Conservation (phyloP, 805 yeast genomes). For the Zygosaccharomyces lentus region DNA sequence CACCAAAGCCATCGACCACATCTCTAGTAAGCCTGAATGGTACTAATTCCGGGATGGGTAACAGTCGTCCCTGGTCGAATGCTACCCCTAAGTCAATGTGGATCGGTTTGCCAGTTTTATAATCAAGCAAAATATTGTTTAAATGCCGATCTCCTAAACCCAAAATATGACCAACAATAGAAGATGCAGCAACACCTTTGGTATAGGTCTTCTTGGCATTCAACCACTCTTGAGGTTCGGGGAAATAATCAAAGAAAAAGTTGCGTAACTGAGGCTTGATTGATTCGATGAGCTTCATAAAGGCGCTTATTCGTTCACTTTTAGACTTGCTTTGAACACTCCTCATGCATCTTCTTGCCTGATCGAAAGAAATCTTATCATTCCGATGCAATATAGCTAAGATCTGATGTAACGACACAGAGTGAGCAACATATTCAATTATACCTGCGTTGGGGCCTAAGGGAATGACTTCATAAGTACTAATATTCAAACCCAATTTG, state of each 20-base stretch:
- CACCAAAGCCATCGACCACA: slow-evolving; percentile 88
- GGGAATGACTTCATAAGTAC: slow-evolving; percentile 89
- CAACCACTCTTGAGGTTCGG: slow-evolving; percentile 73
- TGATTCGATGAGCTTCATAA: slow-evolving; percentile 42
- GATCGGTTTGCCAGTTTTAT: slow-evolving; percentile 80
- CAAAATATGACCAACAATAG: slow-evolving; percentile 80
- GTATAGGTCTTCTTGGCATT: slow-evolving; percentile 58
- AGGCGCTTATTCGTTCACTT: slow-evolving; percentile 44
- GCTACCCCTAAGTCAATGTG: slow-evolving; percentile 97
- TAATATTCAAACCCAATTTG: slow-evolving; percentile 52
- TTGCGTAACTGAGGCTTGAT: slow-evolving; percentile 64
- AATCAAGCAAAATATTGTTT: slow-evolving; percentile 82
- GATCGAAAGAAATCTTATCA: slow-evolving; percentile 46
- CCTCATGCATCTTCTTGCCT: slow-evolving; percentile 65
- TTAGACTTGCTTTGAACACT: slow-evolving; percentile 46
- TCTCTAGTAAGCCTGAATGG: slow-evolving; percentile 92
- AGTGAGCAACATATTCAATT: slow-evolving; percentile 81
- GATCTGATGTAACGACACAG: slow-evolving; percentile 66
- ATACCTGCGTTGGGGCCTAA: slow-evolving; percentile 83
- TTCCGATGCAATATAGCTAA: slow-evolving; percentile 58
- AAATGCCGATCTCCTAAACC: slow-evolving; percentile 97
- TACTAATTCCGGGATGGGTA: slow-evolving; percentile 87
- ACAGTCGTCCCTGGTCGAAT: slow-evolving; percentile 83
- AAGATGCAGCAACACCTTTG: slow-evolving; percentile 75
- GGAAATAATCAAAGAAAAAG: slow-evolving; percentile 66